These are phyloP conservation scores for Paramecium octaurelia DNA, from an alignment of 73 alveolate species.

Conservation along the genomic window DNA sequence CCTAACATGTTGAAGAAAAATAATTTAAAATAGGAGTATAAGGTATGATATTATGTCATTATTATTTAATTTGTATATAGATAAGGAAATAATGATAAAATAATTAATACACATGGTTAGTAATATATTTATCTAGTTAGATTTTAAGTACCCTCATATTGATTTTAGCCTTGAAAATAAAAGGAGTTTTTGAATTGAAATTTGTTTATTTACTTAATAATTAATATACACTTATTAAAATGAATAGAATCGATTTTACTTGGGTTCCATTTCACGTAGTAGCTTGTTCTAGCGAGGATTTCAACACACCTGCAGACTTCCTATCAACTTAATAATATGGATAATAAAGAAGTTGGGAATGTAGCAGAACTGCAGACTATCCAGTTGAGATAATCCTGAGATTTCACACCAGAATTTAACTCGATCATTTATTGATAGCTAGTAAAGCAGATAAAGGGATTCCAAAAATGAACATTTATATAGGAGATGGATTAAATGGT, in stretches of 20 bases:
- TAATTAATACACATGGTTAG: no score
- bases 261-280: conserved; percentile 66
- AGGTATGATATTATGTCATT: no score
- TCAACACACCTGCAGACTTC: conserved; percentile 29
- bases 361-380: conserved; percentile 85
- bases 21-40: no score
- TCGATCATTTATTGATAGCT: conserved; percentile 82
- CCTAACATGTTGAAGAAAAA: no score
- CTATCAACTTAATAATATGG: conserved; percentile 49
- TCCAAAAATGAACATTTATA: conserved; percentile 87
- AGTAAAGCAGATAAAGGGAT: conserved; percentile 90
- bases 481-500: conserved; percentile 96
- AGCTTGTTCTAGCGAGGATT: conserved; percentile 61
- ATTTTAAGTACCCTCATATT: no score
- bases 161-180: no score
- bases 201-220: background rate
- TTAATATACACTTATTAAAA: background rate
- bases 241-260: conserved; percentile 5
- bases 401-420: conserved; percentile 86
- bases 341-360: conserved; percentile 86
- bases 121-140: no score
- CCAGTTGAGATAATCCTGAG: conserved; percentile 92
- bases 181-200: background rate
- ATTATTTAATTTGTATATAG: no score
- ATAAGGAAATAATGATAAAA: no score